Evolutionary conservation across 73 alveolate genomes (phyloP), one percentile per base, ranked within the genome.

Genomic region (Durusdinium trenchii): DNA sequence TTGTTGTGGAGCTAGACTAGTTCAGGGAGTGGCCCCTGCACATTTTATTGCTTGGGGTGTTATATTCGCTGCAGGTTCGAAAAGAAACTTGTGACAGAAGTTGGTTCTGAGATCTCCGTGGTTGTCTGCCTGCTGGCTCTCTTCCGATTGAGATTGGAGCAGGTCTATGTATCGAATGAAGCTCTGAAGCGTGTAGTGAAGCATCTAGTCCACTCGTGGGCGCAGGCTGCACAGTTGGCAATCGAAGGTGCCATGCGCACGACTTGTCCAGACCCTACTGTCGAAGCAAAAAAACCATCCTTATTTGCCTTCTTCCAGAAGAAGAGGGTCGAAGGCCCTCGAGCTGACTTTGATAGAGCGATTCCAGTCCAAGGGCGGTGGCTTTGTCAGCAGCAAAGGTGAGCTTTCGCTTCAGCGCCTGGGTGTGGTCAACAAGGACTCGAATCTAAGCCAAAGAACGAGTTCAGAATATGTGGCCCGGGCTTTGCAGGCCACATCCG

Each of bases 191-290:
- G 95, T 1, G 51, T 57, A 47, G 20, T 32, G 42, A 86, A 86
- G 61, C 54, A 81, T 1, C 26, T 57, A 43, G 3, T 26, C 47
- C 95, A 86, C 71, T 40, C 3, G 30, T 86, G 61, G 60, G 38
- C 60, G 52, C 95, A 86, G 45, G 26, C 38, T 6, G 94, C 67
- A 4, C 78, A 84, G 54, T 14, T n/a, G 54, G 75, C 57, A 2
- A 40, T 84, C 35, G 94, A 50, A 7, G 54, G 18, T 3, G 20
- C 38, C n/a, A 28, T 12, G 52, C 48, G 54, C 18, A 6, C 32
- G 36, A 36, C 16, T 51, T 84, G 94, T 43, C 94, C 94, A 10
- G 94, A 84, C 45, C 94, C 94, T 28, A 20, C 75, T 16, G 35
- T 51, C 2, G 40, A 5, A 14, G 10, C 23, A 3, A 3, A 36